Percentiles rank a stretch among this genome's conserved stretches.
Evolutionary conservation across 2,329 filamentous ascomycete genomes (phyloP).

Genomic region (Ceratocystis variospora): DNA sequence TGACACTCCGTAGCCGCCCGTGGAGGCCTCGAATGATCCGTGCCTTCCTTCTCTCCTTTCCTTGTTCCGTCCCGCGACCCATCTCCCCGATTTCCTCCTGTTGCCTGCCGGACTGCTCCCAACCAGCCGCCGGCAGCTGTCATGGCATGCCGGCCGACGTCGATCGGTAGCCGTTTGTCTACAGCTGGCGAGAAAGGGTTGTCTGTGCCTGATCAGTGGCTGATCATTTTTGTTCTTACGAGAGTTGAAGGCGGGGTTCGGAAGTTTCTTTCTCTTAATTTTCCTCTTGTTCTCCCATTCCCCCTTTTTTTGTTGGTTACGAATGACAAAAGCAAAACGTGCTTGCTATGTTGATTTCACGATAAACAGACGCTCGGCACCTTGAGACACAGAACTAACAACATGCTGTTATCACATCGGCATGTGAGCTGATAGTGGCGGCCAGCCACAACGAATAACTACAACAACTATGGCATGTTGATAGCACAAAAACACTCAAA

Average conservation of each 20-base stretch:
- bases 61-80: background rate
- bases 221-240: background rate
- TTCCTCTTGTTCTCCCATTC: too few species aligned
- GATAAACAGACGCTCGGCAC: background rate
- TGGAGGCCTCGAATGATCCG: too few species aligned
- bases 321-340: background rate
- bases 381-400: background rate
- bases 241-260: background rate
- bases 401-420: too few species aligned
- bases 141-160: background rate
- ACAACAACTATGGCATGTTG: too few species aligned
- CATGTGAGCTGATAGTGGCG: too few species aligned
- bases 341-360: background rate
- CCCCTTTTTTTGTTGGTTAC: background rate
- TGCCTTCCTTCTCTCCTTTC: background rate
- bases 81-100: background rate
- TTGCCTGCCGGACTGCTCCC: background rate
- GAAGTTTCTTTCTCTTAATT: background rate
- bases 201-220: background rate
- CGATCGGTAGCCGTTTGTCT: background rate
- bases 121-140: constrained; percentile 8
- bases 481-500: too few species aligned
- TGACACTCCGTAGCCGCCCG: too few species aligned
- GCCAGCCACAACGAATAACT: too few species aligned
- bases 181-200: background rate